phyloP scores from a whole-genome alignment of 2,329 filamentous ascomycete species.

The Eutypa lata region DNA sequence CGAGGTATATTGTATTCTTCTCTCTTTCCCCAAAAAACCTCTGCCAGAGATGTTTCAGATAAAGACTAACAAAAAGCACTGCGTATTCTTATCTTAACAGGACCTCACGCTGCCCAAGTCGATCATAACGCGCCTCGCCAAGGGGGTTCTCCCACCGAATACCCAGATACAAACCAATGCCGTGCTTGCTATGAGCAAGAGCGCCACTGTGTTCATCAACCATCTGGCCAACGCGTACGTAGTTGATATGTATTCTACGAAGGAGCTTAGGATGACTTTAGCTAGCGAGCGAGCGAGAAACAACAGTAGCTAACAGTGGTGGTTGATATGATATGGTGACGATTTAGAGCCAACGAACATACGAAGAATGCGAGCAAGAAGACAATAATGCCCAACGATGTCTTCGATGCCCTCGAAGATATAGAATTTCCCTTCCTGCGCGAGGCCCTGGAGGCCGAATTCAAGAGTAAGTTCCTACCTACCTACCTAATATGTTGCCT shows the following conservation, averaged over 20 bases:
- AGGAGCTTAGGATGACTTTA: too few relatives aligned
- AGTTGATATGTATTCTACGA: too few relatives aligned
- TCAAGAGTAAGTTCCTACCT: constrained; percentile 58
- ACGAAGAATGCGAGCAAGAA: constrained; percentile 68
- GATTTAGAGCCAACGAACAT: constrained; percentile 66
- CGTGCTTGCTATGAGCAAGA: constrained; percentile 74
- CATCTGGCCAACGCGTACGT: constrained; percentile 73
- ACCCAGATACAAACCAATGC: constrained; percentile 83
- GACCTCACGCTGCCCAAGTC: constrained; percentile 77
- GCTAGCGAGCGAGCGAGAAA: too few relatives aligned
- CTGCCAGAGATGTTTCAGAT: too few relatives aligned
- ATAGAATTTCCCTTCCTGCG: constrained; percentile 73
- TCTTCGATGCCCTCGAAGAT: constrained; percentile 74
- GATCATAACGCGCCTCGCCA: constrained; percentile 75
- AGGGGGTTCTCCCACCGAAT: constrained; percentile 75
- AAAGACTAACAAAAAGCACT: too few relatives aligned
- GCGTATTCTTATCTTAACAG: constrained; percentile 33
- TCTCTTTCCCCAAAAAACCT: too few relatives aligned
- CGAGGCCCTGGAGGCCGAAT: constrained; percentile 68
- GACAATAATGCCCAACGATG: constrained; percentile 72
- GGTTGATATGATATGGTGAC: too few relatives aligned
- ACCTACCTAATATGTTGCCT: too few relatives aligned
- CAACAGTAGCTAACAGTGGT: too few relatives aligned
- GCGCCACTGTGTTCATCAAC: constrained; percentile 80
- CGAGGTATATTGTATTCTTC: constrained; percentile 40